Evolutionary conservation across 257 asterid species (phyloP), one percentile per base, ranked within the genome.

Genomic region (Asclepias syriaca): DNA sequence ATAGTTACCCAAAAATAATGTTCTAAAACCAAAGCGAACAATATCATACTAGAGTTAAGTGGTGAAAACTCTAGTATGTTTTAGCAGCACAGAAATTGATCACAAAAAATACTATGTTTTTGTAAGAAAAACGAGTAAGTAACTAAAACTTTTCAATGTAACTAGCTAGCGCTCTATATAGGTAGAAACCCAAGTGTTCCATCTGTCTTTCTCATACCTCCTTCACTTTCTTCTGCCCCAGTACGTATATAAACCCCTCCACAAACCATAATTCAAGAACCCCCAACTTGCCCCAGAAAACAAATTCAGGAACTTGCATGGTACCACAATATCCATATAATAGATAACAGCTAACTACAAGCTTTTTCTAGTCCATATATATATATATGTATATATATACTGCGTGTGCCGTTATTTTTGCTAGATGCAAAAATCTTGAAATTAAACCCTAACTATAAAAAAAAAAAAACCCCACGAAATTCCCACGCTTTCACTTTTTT

Each of bases 401-500:
- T 65, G 39, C 64, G 75, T 75, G 79, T 58, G 68, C 56, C 65
- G 65, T 27, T 64, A 37, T 60, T 34, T 43, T 16, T 50, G 32
- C 14, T 11, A 2, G 9, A 0, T 16, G 49, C 51, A 61, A 54
- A 19, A 60, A 54, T 14, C 60, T 34, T 12, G 27, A 72, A 60
- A 34, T 3, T 34, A 34, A 34, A 75, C 67, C 79, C 77, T 43
- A 43, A 9, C 71, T 63, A 76, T 24, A 24, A 24, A 24, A 24
- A 24, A 24, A 61, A 76, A 14, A 14, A 71, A 4, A 72, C 32
- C 94, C 89, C 89, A 82, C 91, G 89, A 84, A 72, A 77, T 78
- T 43, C 87, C 89, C 91, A 81, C 94, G 89, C 79, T 65, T 82
- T 79, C 67, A 48, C 73, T 72, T 74, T 65, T 55, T 55, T 55